Percentiles rank a stretch among this genome's conserved stretches.
Evolutionary conservation across 2,329 filamentous ascomycete genomes (phyloP).

Genomic region (Xylariaceae sp.): DNA sequence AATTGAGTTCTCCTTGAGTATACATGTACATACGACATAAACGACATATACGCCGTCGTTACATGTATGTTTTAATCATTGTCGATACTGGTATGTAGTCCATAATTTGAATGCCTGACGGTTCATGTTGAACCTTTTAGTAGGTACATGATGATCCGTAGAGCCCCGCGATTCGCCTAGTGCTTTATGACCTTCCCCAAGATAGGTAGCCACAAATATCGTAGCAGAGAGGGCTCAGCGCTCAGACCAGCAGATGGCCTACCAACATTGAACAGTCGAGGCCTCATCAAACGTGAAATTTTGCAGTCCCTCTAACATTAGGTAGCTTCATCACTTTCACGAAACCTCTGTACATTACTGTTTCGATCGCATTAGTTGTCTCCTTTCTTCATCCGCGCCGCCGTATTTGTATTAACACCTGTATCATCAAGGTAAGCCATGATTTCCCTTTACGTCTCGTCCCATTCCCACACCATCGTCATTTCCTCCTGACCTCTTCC

Average conservation of each 20-base stretch:
- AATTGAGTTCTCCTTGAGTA: too few relatives aligned
- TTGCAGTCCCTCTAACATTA: slow-evolving; percentile 2
- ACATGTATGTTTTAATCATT: too few relatives aligned
- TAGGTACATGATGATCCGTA: too few relatives aligned
- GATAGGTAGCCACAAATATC: slow-evolving; percentile 3
- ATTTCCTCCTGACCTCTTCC: not conserved
- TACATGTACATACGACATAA: too few relatives aligned
- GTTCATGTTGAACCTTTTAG: too few relatives aligned
- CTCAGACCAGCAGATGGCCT: not conserved
- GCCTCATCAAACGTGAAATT: slow-evolving; percentile 10
- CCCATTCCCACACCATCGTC: not conserved
- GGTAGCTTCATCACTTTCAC: slow-evolving; percentile 1
- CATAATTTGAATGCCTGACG: too few relatives aligned
- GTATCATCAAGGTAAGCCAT: slow-evolving; percentile 13
- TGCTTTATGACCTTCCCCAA: slow-evolving; percentile 14
- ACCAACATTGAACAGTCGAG: not conserved
- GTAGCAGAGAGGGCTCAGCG: not conserved
- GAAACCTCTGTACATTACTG: slow-evolving; percentile 8
- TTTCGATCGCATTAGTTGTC: slow-evolving; percentile 1
- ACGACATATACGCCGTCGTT: too few relatives aligned
- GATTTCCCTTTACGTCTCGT: not conserved
- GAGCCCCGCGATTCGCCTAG: not conserved
- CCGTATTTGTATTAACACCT: not conserved
- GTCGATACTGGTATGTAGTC: too few relatives aligned
- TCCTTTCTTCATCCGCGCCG: not conserved